These are phyloP conservation scores for Nitzschia putrida DNA, from an alignment of 108 stramenopile genomes.

Conservation along the genomic window DNA sequence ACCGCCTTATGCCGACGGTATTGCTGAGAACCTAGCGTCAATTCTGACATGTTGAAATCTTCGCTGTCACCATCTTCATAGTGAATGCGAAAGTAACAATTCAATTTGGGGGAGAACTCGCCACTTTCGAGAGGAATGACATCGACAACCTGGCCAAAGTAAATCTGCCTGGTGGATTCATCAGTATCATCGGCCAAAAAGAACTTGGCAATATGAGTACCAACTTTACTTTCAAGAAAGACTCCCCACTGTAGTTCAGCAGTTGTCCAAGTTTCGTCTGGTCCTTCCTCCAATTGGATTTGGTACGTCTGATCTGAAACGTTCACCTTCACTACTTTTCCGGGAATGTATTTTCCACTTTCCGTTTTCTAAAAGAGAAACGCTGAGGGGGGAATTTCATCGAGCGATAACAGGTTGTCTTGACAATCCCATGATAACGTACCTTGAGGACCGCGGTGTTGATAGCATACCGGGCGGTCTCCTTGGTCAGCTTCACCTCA, in stretches of 20 bases:
- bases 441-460: background rate
- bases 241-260: constrained; percentile 29
- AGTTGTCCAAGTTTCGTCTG: constrained; percentile 11
- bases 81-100: constrained; percentile 4
- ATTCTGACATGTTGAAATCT: constrained; percentile 19
- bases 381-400: background rate
- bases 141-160: constrained; percentile 18
- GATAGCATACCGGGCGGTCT: background rate
- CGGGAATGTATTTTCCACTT: background rate
- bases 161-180: background rate
- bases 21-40: constrained; percentile 4
- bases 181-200: constrained; percentile 16
- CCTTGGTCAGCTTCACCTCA: background rate
- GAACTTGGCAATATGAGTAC: constrained; percentile 17
- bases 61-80: constrained; percentile 34
- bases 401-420: background rate
- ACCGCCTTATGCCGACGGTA: background rate
- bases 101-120: background rate
- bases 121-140: background rate
- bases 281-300: background rate
- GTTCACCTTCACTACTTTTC: background rate
- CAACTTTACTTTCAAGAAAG: constrained; percentile 4
- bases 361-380: constrained; percentile 4
- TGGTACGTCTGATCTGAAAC: constrained; percentile 5
- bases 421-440: background rate